Evolutionary conservation across 164 flowering plant genomes (phyloP).

Genomic region (Protea cynaroides): DNA sequence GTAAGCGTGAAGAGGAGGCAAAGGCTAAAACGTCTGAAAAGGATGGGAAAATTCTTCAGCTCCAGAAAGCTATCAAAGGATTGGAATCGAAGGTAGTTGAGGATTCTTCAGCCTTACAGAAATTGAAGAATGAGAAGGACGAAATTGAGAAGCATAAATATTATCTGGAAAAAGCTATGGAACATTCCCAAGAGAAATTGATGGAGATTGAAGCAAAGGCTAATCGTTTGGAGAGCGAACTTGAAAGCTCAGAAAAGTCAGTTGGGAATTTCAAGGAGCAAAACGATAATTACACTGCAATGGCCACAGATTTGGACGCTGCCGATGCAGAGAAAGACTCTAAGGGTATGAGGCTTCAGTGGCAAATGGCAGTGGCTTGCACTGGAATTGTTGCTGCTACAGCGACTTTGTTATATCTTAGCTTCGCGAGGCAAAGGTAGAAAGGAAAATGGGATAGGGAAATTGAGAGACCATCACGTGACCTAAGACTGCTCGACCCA

Average conservation of each 20-base stretch:
- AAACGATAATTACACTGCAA: too few relatives aligned
- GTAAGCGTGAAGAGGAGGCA: too few relatives aligned
- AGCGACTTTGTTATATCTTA: conserved; percentile 16
- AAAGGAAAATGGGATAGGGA: too few relatives aligned
- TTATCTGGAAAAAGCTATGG: conserved; percentile 10
- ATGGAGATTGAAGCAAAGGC: conserved; percentile 19
- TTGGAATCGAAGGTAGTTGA: too few relatives aligned
- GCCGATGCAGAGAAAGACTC: conserved; percentile 6
- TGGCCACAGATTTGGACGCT: too few relatives aligned
- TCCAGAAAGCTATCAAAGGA: too few relatives aligned
- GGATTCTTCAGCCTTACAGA: neutral
- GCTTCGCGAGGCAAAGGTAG: conserved; percentile 15
- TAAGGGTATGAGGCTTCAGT: conserved; percentile 21
- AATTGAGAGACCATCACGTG: too few relatives aligned
- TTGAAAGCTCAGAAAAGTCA: conserved; percentile 25
- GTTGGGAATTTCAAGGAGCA: neutral
- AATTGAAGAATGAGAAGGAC: conserved; percentile 16
- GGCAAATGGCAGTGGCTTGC: conserved; percentile 35
- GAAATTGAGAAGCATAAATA: conserved; percentile 16
- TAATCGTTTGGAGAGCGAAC: conserved; percentile 17
- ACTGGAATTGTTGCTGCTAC: conserved; percentile 33
- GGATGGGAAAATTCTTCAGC: conserved; percentile 4
- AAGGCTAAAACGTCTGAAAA: conserved; percentile 16
- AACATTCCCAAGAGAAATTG: conserved; percentile 13
- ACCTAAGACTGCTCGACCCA: too few relatives aligned